Percentiles rank a stretch among this genome's conserved stretches.
These are phyloP conservation scores for Podospora pseudoanserina DNA, from an alignment of 495 filamentous ascomycete genomes.

Conservation along the genomic window DNA sequence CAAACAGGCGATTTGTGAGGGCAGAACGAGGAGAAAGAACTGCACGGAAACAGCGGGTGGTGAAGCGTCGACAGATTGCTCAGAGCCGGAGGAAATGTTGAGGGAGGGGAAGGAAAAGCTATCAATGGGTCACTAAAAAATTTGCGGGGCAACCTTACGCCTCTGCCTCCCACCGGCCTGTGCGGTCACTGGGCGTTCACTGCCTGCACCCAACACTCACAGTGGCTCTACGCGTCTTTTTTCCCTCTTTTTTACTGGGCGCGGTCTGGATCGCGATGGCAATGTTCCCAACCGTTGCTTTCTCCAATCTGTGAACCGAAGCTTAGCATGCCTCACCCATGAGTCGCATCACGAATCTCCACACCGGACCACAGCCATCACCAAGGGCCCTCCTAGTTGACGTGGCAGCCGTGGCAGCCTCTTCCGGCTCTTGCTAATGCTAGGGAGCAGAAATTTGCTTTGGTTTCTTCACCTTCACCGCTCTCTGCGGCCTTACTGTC, in stretches of 20 bases:
- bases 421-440: background rate
- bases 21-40: slow-evolving; percentile 9
- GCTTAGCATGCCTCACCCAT: background rate
- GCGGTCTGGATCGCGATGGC: slow-evolving; percentile 15
- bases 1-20: slow-evolving; percentile 5
- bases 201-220: background rate
- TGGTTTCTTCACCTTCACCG: background rate
- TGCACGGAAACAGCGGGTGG: slow-evolving; percentile 1
- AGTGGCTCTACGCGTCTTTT: background rate
- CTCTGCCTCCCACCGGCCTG: slow-evolving; percentile 9
- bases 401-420: slow-evolving; percentile 3
- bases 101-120: slow-evolving; percentile 32
- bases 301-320: background rate
- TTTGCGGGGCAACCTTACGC: slow-evolving; percentile 29
- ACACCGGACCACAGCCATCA: background rate
- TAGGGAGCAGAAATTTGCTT: slow-evolving; percentile 1
- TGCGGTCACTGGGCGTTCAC: slow-evolving; percentile 14
- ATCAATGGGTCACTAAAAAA: slow-evolving; percentile 29
- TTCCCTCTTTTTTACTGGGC: slow-evolving; percentile 3
- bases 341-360: slow-evolving; percentile 8
- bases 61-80: slow-evolving; percentile 1
- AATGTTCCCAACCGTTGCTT: slow-evolving; percentile 1
- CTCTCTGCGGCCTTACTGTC: background rate
- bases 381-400: background rate
- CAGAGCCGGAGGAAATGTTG: slow-evolving; percentile 31